These are phyloP conservation scores for Colletotrichum orbiculare DNA, from an alignment of 2,329 filamentous ascomycete genomes.

Conservation along the genomic window DNA sequence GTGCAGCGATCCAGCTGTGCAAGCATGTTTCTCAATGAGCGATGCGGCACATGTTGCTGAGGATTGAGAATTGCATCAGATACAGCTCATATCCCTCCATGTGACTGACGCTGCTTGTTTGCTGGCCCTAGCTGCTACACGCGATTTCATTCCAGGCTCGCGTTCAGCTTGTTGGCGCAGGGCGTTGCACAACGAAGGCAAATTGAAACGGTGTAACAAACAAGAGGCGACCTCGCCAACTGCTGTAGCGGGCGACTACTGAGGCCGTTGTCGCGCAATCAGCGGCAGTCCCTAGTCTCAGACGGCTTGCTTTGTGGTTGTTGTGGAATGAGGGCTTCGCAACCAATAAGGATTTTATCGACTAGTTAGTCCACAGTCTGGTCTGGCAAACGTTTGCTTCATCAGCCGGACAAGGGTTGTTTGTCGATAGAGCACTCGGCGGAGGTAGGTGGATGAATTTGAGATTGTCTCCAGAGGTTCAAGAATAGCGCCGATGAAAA, in stretches of 20 bases:
- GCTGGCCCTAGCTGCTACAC: background rate
- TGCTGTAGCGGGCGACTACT: slow-evolving; percentile 1
- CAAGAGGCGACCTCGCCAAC: slow-evolving; percentile 12
- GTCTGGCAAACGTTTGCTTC: slow-evolving; percentile 12
- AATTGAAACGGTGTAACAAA: slow-evolving; percentile 7
- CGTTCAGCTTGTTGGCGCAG: background rate
- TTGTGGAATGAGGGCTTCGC: background rate
- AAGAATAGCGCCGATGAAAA: slow-evolving; percentile 29
- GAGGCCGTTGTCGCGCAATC: slow-evolving; percentile 8
- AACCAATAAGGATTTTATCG: background rate
- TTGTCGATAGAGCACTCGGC: slow-evolving; percentile 12
- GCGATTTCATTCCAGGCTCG: slow-evolving; percentile 21
- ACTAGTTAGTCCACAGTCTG: slow-evolving; percentile 12
- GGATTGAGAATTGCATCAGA: background rate
- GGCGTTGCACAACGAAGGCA: background rate
- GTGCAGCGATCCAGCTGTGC: slow-evolving; percentile 26
- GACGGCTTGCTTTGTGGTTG: background rate
- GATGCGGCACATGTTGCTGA: slow-evolving; percentile 7
- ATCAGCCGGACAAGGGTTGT: slow-evolving; percentile 27
- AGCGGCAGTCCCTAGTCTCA: slow-evolving; percentile 7
- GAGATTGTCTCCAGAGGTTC: slow-evolving; percentile 19
- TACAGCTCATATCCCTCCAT: slow-evolving; percentile 3
- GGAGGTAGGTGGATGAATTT: slow-evolving; percentile 28
- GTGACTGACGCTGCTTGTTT: background rate
- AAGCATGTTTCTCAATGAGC: slow-evolving; percentile 1